Conservation (phyloP, 768 basidiomycete genomes). For the Calocera viscosa region DNA sequence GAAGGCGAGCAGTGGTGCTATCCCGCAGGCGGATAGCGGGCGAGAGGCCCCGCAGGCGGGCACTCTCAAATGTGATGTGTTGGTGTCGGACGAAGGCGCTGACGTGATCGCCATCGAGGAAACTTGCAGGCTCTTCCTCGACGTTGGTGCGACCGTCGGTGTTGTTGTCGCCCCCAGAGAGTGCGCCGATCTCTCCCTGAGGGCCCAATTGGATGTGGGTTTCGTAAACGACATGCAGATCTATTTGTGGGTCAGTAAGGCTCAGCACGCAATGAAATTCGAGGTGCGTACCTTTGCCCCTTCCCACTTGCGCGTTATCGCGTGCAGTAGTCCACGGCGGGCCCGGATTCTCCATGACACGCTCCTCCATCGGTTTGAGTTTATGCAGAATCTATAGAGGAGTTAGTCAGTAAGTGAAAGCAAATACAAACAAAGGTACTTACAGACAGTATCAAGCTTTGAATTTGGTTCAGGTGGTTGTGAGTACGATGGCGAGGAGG, state of each 20-base stretch:
- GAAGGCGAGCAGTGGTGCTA: not conserved
- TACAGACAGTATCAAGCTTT: not conserved
- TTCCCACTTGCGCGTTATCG: not conserved
- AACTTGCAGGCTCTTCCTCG: not conserved
- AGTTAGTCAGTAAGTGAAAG: not conserved
- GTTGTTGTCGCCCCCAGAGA: not conserved
- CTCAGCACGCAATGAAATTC: not conserved
- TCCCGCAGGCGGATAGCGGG: constrained; percentile 2
- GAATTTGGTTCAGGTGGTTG: not conserved
- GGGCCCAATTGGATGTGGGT: not conserved
- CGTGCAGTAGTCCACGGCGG: not conserved
- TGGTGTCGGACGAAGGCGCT: not conserved
- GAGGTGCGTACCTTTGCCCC: not conserved
- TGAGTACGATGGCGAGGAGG: not conserved
- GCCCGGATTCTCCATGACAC: not conserved
- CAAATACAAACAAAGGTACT: not conserved
- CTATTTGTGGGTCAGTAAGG: not conserved
- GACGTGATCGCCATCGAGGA: not conserved
- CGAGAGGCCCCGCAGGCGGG: not conserved
- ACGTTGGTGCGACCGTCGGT: not conserved
- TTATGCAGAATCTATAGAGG: not conserved
- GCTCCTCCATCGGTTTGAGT: not conserved
- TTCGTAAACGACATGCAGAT: not conserved
- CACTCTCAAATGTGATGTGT: not conserved
- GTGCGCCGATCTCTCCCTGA: not conserved